Base-by-base conservation (phyloP, 441 rosid species). In the Gossypium lobatum region DNA sequence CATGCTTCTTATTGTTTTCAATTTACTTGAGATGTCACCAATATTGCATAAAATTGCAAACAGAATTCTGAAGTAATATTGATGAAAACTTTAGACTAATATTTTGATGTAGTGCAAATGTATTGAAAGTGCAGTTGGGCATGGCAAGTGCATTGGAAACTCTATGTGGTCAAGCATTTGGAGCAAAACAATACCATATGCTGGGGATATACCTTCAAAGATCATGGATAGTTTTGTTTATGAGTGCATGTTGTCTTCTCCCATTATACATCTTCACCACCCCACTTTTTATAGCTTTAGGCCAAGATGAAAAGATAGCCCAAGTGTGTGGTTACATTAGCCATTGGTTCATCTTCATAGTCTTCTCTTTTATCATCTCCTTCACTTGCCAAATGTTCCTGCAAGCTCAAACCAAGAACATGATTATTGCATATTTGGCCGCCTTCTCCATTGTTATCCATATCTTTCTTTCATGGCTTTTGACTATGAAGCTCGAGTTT, bases 381-480 rank as follows among this genome's bases (percentile, higher is more conserved):
- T 91, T 74, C 64, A 87, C 92, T 68, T 93, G 95, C 81, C 98
- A 93, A 82, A 86, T 87, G 89, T 93, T 85, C 74, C 84, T 93
- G 21, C 95, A 93, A 77, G 89, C 95, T 7, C 95, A 93, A 80
- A 89, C 92, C 88, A 93, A 85, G 86, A 93, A 93, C 83, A 64
- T 73, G 75, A 84, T 93, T 45, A 91, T 91, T 73, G 82, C 90
- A 0, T 93, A 87, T 77, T 60, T 85, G 68, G 93, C 93, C 0
- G 93, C 91, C 0, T 55, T 76, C 72, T 66, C 96, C 0, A 37
- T 86, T 3, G 42, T 17, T 0, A 75, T 89, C 54, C 97, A 93
- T 69, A 25, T 83, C 37, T 59, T 82, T 23, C 84, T 93, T 67
- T 89, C 96, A 0, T 93, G 96, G 97, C 88, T 93, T 7, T 70